phyloP scores from a whole-genome alignment of 1,284 basidiomycete genomes.

The Ceratobasidium sp. region DNA sequence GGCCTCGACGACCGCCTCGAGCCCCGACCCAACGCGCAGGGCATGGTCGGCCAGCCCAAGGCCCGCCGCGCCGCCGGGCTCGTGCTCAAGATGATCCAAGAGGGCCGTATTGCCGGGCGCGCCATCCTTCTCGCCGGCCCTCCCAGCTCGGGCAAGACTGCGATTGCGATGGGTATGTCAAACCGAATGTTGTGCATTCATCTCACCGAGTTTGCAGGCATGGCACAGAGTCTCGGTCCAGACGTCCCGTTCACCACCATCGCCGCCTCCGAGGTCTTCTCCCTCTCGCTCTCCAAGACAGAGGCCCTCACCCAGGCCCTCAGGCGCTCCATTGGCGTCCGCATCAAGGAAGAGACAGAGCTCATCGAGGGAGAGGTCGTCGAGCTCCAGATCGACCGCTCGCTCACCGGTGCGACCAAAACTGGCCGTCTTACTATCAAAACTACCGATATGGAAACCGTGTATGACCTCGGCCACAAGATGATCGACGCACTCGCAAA shows the following conservation, averaged over 20 bases:
- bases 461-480: slow-evolving; percentile 98
- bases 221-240: slow-evolving; percentile 92
- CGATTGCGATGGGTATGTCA: slow-evolving; percentile 87
- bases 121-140: slow-evolving; percentile 97
- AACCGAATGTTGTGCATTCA: neutral
- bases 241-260: slow-evolving; percentile 99
- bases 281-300: slow-evolving; percentile 97
- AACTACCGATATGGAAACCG: slow-evolving; percentile 99
- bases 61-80: slow-evolving; percentile 96
- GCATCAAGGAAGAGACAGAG: slow-evolving; percentile 98
- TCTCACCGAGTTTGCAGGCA: slow-evolving; percentile 61
- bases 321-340: slow-evolving; percentile 89
- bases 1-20: slow-evolving; percentile 93
- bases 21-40: slow-evolving; percentile 86
- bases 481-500: slow-evolving; percentile 98
- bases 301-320: slow-evolving; percentile 98
- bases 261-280: slow-evolving; percentile 96
- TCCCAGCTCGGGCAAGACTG: slow-evolving; percentile 96
- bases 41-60: slow-evolving; percentile 96
- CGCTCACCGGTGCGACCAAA: slow-evolving; percentile 96
- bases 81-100: slow-evolving; percentile 98
- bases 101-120: slow-evolving; percentile 91
- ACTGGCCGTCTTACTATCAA: slow-evolving; percentile 98
- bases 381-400: slow-evolving; percentile 97
- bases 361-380: slow-evolving; percentile 98